Evolutionary conservation across 805 yeast species (phyloP), one percentile per base, ranked within the genome.

Genomic region (Candida orba): DNA sequence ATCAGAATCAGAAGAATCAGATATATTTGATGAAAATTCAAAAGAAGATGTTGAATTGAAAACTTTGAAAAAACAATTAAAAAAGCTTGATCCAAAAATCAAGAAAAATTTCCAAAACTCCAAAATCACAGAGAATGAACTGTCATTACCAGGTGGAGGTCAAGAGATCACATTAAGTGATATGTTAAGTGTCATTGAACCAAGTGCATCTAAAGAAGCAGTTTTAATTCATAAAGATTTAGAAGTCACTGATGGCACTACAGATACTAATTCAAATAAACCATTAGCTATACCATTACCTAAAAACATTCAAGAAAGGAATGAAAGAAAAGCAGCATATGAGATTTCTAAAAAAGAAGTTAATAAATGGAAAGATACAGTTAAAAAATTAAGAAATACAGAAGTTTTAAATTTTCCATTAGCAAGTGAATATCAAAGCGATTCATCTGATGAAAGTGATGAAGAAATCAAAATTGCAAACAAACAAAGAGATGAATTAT

Each of bases 291-390:
- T 88, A 12, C 97, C 98, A 2, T 70, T 89, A 43, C 96, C 97
- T 1, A 77, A 79, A 54, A 78, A 95, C 52, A 80, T 91, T 43
- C 95, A 89, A 63, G 77, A 85, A 53, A 78, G 93, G 58, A 76
- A 83, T 52, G 96, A 90, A 53, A 76, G 98, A 58, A 74, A 72
- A 45, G 97, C 91, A 2, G 98, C 99, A 0, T 90, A 85, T 60
- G 95, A 86, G 45, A 75, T 93, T 30, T 79, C 96, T 37, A 88
- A 82, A 52, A 84, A 82, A 36, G 95, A 93, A 59, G 85, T 91
- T 6, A 73, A 78, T 46, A 84, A 83, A 63, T 93, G 99, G 98
- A 76, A 80, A 43, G 96, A 89, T 40, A 76, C 82, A 1, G 87
- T 93, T 22, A 78, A 79, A 48, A 75, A 76, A 44, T 84, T 86